Evolutionary conservation across 345 rosid species (phyloP).

Genomic region (Euclidium syriacum): DNA sequence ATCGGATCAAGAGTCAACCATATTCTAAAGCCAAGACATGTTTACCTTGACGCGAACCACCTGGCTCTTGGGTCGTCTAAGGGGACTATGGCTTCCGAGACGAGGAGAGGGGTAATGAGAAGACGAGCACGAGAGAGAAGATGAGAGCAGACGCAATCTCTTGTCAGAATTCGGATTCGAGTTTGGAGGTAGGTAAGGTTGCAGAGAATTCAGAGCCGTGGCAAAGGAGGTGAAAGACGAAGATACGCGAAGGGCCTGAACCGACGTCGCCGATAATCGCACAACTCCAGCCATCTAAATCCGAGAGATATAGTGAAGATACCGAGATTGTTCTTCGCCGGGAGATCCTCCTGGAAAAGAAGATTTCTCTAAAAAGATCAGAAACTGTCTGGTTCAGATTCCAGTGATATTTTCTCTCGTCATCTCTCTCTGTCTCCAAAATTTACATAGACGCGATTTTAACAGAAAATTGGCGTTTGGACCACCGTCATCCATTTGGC

Average conservation of each 20-base stretch:
- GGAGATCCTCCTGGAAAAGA: conserved; percentile 10
- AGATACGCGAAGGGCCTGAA: conserved; percentile 41
- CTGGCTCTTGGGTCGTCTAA: conserved; percentile 18
- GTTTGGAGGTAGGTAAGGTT: conserved; percentile 24
- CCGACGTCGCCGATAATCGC: conserved; percentile 35
- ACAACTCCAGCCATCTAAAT: conserved; percentile 63
- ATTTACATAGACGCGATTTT: conserved; percentile 16
- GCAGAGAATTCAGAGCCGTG: conserved; percentile 36
- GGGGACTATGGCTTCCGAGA: background rate
- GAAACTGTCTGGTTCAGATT: conserved; percentile 33
- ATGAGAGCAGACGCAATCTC: conserved; percentile 35
- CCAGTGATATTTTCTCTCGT: conserved; percentile 15
- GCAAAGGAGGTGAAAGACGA: conserved; percentile 35
- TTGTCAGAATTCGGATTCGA: conserved; percentile 28
- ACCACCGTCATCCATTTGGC: conserved; percentile 17
- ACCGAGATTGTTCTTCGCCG: background rate
- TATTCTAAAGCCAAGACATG: background rate
- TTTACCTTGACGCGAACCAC: conserved; percentile 23
- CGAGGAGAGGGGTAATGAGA: conserved; percentile 16
- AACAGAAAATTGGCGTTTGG: conserved; percentile 8
- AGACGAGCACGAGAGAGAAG: conserved; percentile 25
- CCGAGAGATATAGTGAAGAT: background rate
- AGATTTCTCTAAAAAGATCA: conserved; percentile 20
- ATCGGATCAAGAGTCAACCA: background rate
- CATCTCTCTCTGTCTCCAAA: background rate